Conservation (phyloP, 2,329 filamentous ascomycete genomes). For the Alternaria panax region DNA sequence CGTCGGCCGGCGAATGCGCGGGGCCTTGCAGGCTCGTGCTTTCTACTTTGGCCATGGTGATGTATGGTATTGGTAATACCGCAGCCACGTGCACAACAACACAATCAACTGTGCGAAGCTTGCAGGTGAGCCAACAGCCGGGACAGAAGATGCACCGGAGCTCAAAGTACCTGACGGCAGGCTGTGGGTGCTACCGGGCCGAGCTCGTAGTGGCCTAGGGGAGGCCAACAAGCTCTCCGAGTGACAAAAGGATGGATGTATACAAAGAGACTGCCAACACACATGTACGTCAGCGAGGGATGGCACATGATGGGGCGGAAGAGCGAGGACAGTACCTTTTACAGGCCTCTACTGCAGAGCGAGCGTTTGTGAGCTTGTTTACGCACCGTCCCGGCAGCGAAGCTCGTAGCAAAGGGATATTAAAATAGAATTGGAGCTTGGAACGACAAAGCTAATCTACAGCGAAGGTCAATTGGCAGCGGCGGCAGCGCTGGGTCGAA, state of each 20-base stretch:
- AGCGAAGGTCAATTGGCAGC: slow-evolving; percentile 22
- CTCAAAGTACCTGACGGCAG: slow-evolving; percentile 4
- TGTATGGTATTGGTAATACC: slow-evolving; percentile 22
- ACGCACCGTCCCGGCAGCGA: slow-evolving; percentile 19
- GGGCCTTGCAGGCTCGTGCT: slow-evolving; percentile 37
- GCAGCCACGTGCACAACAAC: slow-evolving; percentile 18
- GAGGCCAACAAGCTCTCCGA: slow-evolving; percentile 24
- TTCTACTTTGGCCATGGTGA: slow-evolving; percentile 37
- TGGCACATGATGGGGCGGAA: slow-evolving; percentile 4
- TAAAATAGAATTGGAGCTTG: slow-evolving; percentile 7
- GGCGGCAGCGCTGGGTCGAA: slow-evolving; percentile 12
- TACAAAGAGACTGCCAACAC: slow-evolving; percentile 29
- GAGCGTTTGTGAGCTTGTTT: slow-evolving; percentile 10
- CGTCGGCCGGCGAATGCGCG: slow-evolving; percentile 38
- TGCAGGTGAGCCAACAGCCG: slow-evolving; percentile 1
- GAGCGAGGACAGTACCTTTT: slow-evolving; percentile 25
- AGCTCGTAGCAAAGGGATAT: slow-evolving; percentile 18
- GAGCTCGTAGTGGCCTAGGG: slow-evolving; percentile 23
- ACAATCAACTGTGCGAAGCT: slow-evolving; percentile 15
- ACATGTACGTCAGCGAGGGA: slow-evolving; percentile 37
- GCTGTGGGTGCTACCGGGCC: slow-evolving; percentile 9
- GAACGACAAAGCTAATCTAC: slow-evolving; percentile 5
- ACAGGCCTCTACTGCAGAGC: slow-evolving; percentile 8
- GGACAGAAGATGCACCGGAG: slow-evolving; percentile 1
- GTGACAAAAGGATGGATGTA: slow-evolving; percentile 31